A percentile compares a stretch with the other conserved stretches of the same genome.
phyloP scores from a whole-genome alignment of 257 asterid genomes.

The Voacanga thouarsii region DNA sequence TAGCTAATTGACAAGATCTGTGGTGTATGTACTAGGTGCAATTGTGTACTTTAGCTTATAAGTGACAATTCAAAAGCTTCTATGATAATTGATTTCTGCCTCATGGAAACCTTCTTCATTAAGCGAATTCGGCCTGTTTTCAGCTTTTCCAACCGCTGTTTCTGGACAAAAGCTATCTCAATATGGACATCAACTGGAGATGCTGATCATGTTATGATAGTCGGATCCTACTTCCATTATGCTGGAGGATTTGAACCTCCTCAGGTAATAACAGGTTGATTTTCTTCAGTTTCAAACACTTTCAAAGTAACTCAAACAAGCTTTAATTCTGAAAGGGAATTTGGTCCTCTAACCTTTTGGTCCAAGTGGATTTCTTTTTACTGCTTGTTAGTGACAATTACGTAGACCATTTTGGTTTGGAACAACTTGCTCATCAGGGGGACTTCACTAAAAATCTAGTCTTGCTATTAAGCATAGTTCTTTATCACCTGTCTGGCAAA shows the following conservation, averaged over 20 bases:
- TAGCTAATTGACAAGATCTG: background rate
- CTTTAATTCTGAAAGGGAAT: background rate
- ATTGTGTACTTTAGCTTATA: background rate
- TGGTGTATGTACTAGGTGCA: background rate
- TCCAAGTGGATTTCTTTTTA: background rate
- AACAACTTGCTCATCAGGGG: background rate
- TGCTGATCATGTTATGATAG: constrained; percentile 84
- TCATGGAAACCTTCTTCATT: background rate
- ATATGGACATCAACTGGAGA: constrained; percentile 98
- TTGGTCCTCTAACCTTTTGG: background rate
- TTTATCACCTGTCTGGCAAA: no score
- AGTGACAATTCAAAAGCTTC: background rate
- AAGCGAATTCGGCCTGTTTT: constrained; percentile 18
- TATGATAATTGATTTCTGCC: background rate
- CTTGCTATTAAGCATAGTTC: background rate
- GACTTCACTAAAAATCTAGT: background rate
- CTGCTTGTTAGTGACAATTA: background rate
- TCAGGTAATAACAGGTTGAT: constrained; percentile 46
- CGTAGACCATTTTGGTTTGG: background rate
- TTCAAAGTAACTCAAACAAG: constrained; percentile 3
- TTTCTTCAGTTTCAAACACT: constrained; percentile 6
- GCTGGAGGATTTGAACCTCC: constrained; percentile 98
- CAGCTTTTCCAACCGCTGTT: constrained; percentile 97
- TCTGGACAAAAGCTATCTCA: constrained; percentile 92
- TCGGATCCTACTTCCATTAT: constrained; percentile 92